phyloP scores from a whole-genome alignment of 2,329 filamentous ascomycete species.

The Colletotrichum lentis region DNA sequence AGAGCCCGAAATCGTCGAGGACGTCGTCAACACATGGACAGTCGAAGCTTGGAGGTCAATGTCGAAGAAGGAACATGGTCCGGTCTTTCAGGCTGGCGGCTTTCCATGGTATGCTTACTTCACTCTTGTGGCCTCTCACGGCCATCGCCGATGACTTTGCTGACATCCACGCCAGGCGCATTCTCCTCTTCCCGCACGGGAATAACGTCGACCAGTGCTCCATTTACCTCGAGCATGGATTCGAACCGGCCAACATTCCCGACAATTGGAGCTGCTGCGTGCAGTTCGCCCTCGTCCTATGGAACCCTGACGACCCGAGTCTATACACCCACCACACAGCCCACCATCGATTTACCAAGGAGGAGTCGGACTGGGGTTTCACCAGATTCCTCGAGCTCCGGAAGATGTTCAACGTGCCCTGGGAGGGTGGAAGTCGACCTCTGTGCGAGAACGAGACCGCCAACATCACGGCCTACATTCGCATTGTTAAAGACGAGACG shows the following conservation, averaged over 20 bases:
- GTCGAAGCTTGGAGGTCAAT: conserved; percentile 83
- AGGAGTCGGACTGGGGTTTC: conserved; percentile 98
- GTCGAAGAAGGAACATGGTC: conserved; percentile 84
- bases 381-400: conserved; percentile 93
- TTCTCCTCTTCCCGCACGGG: conserved; percentile 93
- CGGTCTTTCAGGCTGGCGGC: conserved; percentile 84
- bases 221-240: conserved; percentile 96
- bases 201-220: conserved; percentile 95
- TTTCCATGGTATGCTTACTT: conserved; percentile 77
- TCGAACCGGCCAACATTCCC: conserved; percentile 73
- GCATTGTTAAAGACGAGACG: conserved; percentile 85
- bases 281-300: conserved; percentile 92
- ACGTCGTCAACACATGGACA: conserved; percentile 83
- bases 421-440: conserved; percentile 73
- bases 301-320: conserved; percentile 92
- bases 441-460: conserved; percentile 79
- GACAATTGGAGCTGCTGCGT: conserved; percentile 97
- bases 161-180: conserved; percentile 67
- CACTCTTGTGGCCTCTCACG: background rate
- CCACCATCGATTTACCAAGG: conserved; percentile 94
- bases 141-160: conserved; percentile 10
- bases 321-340: conserved; percentile 82
- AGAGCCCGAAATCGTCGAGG: conserved; percentile 81
- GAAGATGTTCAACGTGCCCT: conserved; percentile 80
- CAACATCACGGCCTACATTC: conserved; percentile 83